These are phyloP conservation scores for Skeletonema marinoi DNA, from an alignment of 108 stramenopile species.

Conservation along the genomic window DNA sequence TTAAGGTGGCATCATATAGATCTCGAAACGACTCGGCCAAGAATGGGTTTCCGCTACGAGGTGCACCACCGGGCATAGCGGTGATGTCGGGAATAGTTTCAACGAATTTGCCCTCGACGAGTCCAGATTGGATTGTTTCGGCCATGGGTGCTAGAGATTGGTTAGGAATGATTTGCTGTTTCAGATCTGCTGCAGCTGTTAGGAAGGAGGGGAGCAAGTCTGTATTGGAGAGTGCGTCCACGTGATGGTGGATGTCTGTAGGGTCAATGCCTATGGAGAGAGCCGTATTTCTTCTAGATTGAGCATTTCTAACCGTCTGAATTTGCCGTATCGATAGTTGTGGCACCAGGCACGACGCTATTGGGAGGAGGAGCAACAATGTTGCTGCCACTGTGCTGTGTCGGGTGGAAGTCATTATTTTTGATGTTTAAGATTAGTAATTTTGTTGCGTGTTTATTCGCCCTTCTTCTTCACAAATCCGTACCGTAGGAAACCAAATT, in stretches of 20 bases:
- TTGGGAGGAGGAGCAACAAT: constrained; percentile 15
- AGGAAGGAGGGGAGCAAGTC: constrained; percentile 24
- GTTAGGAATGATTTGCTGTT: constrained; percentile 16
- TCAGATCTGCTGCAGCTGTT: constrained; percentile 13
- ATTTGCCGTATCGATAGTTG: constrained; percentile 6
- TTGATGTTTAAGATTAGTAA: neutral
- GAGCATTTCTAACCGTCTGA: neutral
- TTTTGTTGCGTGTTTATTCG: neutral
- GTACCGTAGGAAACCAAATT: neutral
- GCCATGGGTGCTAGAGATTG: constrained; percentile 25
- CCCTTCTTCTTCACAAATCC: neutral
- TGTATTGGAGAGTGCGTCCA: constrained; percentile 5
- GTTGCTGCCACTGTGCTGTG: constrained; percentile 5
- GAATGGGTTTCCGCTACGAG: constrained; percentile 37
- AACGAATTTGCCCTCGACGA: constrained; percentile 13
- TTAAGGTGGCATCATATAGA: constrained; percentile 26
- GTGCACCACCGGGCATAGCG: constrained; percentile 40
- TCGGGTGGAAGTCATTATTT: neutral
- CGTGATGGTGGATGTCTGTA: constrained; percentile 6
- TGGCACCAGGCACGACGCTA: constrained; percentile 11
- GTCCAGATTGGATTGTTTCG: constrained; percentile 40
- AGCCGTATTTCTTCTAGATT: neutral
- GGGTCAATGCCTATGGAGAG: constrained; percentile 18
- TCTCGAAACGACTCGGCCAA: constrained; percentile 36
- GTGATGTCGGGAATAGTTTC: constrained; percentile 39